phyloP scores from a whole-genome alignment of 192 early-diverging fungal species.

The Oehlia diaphana region DNA sequence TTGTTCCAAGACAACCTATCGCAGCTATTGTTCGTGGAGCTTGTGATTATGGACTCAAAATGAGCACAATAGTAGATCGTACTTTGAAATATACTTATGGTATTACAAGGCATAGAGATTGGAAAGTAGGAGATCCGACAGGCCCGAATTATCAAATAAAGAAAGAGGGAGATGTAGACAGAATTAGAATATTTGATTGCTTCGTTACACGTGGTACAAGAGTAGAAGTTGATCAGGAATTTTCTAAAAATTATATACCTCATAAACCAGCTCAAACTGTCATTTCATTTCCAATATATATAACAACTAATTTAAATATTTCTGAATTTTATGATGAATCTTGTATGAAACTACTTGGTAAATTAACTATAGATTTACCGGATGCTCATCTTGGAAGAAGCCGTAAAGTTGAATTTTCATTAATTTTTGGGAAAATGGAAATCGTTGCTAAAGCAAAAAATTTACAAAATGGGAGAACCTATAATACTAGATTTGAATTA shows the following conservation, averaged over 20 bases:
- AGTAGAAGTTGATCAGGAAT: background rate
- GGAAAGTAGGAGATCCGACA: background rate
- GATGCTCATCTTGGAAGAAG: slow-evolving; percentile 1
- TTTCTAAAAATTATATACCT: background rate
- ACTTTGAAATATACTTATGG: slow-evolving; percentile 5
- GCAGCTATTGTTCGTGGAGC: slow-evolving; percentile 31
- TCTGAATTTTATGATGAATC: slow-evolving; percentile 12
- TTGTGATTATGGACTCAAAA: background rate
- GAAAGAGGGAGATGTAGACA: too few species aligned
- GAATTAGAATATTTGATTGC: background rate
- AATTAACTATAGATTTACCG: background rate
- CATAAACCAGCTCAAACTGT: background rate
- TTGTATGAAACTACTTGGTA: slow-evolving; percentile 2
- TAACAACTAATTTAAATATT: background rate
- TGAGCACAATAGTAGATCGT: background rate
- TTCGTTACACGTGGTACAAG: background rate
- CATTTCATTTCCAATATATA: background rate
- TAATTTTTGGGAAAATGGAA: slow-evolving; percentile 15
- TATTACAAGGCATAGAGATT: background rate
- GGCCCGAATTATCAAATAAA: background rate
- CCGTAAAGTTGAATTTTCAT: background rate
- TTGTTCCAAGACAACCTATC: slow-evolving; percentile 45
- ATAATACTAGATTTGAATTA: slow-evolving; percentile 1
- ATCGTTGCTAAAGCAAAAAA: slow-evolving; percentile 17
- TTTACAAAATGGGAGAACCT: background rate